A percentile compares a stretch with the other conserved stretches of the same genome.
Conservation (phyloP, 2,329 filamentous ascomycete species). For the Raffaelea arxii region DNA sequence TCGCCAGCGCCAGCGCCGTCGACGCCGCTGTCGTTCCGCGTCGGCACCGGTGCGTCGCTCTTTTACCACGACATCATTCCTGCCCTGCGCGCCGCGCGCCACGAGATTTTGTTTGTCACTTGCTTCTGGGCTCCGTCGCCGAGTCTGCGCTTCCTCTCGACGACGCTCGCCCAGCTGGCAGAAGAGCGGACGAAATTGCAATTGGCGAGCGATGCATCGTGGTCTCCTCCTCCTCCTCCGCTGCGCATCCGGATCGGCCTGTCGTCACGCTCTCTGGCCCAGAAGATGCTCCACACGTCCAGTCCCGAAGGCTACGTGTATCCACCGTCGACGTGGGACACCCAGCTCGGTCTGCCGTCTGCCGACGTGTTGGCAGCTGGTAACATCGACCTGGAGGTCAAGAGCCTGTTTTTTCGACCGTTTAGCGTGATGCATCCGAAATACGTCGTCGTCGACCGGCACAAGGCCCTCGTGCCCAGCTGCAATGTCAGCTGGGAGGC, state of each 20-base stretch:
- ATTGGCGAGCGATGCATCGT: slow-evolving; percentile 4
- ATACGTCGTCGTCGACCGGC: slow-evolving; percentile 64
- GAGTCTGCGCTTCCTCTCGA: slow-evolving; percentile 46
- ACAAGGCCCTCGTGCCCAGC: slow-evolving; percentile 59
- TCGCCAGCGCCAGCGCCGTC: slow-evolving; percentile 41
- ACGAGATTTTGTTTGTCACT: slow-evolving; percentile 14
- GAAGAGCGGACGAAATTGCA: slow-evolving; percentile 23
- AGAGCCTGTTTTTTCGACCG: slow-evolving; percentile 69
- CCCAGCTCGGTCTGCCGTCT: slow-evolving; percentile 53
- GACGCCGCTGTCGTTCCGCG: slow-evolving; percentile 35
- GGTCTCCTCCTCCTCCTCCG: slow-evolving; percentile 6
- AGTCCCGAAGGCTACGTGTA: slow-evolving; percentile 54
- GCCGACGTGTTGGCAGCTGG: slow-evolving; percentile 38
- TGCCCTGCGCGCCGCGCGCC: slow-evolving; percentile 36
- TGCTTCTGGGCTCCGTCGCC: slow-evolving; percentile 40
- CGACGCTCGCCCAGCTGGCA: slow-evolving; percentile 51
- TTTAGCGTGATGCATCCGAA: slow-evolving; percentile 87
- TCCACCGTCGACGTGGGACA: slow-evolving; percentile 45
- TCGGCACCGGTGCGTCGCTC: slow-evolving; percentile 50
- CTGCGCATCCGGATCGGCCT: slow-evolving; percentile 65
- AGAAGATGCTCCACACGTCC: slow-evolving; percentile 67
- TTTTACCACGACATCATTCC: slow-evolving; percentile 48
- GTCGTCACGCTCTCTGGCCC: slow-evolving; percentile 61
- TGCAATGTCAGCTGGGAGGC: slow-evolving; percentile 81
- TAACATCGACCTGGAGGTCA: slow-evolving; percentile 59